phyloP scores from a whole-genome alignment of 2,329 filamentous ascomycete genomes.

The Bertia moriformis region DNA sequence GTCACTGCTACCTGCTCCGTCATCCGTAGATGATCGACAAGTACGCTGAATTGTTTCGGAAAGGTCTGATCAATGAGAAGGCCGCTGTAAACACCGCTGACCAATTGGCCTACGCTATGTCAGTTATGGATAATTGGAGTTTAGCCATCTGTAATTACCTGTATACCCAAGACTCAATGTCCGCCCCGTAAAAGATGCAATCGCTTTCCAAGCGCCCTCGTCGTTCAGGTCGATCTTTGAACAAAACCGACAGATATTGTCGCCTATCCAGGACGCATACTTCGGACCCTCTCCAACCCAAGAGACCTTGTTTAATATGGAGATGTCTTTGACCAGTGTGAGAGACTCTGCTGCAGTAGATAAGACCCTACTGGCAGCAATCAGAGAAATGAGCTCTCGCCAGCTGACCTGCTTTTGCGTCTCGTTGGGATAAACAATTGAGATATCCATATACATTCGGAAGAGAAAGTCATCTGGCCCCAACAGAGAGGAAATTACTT shows the following conservation, averaged over 20 bases:
- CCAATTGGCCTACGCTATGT: neutral
- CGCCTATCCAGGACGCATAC: neutral
- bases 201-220: neutral
- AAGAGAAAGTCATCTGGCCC: neutral
- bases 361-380: neutral
- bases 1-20: neutral
- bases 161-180: neutral
- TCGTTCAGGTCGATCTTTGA: neutral
- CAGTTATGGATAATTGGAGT: no score
- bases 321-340: neutral
- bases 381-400: neutral
- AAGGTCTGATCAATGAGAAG: neutral
- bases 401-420: neutral
- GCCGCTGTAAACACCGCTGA: neutral
- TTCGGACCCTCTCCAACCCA: neutral
- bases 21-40: neutral
- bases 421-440: neutral
- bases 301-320: neutral
- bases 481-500: conserved; percentile 8
- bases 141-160: no score
- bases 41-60: neutral
- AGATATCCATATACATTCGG: neutral
- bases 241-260: neutral
- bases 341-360: neutral
- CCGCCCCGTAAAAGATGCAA: neutral